Percentiles rank a stretch among this genome's conserved stretches.
These are phyloP conservation scores for Psilocybe tampanensis DNA, from an alignment of 768 basidiomycete genomes.

Conservation along the genomic window DNA sequence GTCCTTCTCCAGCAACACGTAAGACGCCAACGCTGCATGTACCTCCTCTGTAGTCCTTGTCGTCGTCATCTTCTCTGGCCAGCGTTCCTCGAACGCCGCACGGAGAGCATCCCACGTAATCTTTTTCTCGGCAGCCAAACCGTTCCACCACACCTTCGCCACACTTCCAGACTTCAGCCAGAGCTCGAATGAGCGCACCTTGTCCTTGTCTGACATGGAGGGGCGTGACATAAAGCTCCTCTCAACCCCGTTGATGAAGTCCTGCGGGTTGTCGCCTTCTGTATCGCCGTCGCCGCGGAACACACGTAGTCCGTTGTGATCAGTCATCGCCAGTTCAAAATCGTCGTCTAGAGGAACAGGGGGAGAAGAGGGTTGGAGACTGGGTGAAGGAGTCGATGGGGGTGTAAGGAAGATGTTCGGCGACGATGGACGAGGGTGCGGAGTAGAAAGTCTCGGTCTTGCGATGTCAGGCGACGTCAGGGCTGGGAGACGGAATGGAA, in stretches of 20 bases:
- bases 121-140: slow-evolving; percentile 1
- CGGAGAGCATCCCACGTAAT: slow-evolving; percentile 5
- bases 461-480: too few species aligned
- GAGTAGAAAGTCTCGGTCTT: too few species aligned
- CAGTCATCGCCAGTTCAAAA: too few species aligned
- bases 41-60: slow-evolving; percentile 15
- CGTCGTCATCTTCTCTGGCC: slow-evolving; percentile 13
- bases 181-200: slow-evolving; percentile 5
- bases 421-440: too few species aligned
- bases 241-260: slow-evolving; percentile 20
- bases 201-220: slow-evolving; percentile 2
- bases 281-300: neutral
- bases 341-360: neutral
- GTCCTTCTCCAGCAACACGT: slow-evolving; percentile 4
- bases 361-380: too few species aligned
- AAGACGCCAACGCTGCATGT: slow-evolving; percentile 4
- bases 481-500: too few species aligned
- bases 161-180: slow-evolving; percentile 10
- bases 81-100: slow-evolving; percentile 15
- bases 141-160: slow-evolving; percentile 16
- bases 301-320: neutral
- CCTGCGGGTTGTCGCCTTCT: slow-evolving; percentile 15
- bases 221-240: slow-evolving; percentile 1
- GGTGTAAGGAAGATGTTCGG: too few species aligned
- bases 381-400: too few species aligned